Evolutionary conservation across 169 alveolate genomes (phyloP).

Genomic region (Plasmodium yoelii): DNA sequence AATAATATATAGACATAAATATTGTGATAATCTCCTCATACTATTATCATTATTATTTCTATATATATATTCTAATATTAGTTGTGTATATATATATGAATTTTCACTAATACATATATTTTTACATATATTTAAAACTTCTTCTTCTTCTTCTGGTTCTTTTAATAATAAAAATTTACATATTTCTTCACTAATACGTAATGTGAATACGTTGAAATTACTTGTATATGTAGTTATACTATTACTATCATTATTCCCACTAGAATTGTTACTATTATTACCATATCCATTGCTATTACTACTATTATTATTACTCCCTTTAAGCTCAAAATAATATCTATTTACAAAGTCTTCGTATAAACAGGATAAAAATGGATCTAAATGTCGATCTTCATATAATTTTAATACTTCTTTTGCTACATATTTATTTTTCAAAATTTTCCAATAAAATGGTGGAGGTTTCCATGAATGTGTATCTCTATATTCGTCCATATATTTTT

Average conservation of each 20-base stretch:
- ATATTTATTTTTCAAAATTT: slow-evolving; percentile 82
- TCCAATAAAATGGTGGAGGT: slow-evolving; percentile 91
- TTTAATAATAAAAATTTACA: slow-evolving; percentile 86
- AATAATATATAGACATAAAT: slow-evolving; percentile 73
- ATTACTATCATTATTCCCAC: neutral
- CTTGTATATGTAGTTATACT: slow-evolving; percentile 86
- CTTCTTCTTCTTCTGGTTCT: slow-evolving; percentile 85
- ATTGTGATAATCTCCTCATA: slow-evolving; percentile 91
- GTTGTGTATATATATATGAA: slow-evolving; percentile 92
- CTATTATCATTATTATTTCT: slow-evolving; percentile 92
- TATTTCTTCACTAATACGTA: slow-evolving; percentile 90
- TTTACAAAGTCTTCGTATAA: slow-evolving; percentile 88
- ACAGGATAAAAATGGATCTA: slow-evolving; percentile 88
- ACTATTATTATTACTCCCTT: neutral
- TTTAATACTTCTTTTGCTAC: slow-evolving; percentile 87
- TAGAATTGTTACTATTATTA: neutral
- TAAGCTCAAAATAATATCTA: slow-evolving; percentile 77
- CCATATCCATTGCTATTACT: neutral
- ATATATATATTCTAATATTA: slow-evolving; percentile 89
- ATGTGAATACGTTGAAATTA: slow-evolving; percentile 91
- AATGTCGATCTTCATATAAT: slow-evolving; percentile 84
- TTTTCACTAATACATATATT: slow-evolving; percentile 90
- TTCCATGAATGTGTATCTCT: slow-evolving; percentile 90
- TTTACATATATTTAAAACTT: slow-evolving; percentile 77
- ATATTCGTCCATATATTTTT: slow-evolving; percentile 88